Evolutionary conservation across 1,139 yeast species (phyloP), one percentile per base, ranked within the genome.

Genomic region (Taiozyma onychis): DNA sequence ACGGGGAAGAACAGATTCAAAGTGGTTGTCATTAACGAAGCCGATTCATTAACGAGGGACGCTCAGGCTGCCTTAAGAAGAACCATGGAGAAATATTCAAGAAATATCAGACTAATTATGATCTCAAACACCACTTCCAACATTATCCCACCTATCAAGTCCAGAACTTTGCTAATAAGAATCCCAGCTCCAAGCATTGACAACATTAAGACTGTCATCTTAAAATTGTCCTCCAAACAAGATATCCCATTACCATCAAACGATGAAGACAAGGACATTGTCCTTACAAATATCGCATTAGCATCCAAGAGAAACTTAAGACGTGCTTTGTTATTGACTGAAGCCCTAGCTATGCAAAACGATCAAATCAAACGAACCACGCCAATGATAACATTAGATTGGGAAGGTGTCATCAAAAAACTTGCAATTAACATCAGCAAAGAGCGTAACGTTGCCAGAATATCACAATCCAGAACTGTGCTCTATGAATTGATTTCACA

Each of bases 31-130:
- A 90, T 93, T 52, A 93, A 95, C 64, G 98, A 93, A 66, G 98
- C 99, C 0, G 97, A 93, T 59, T 78, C 89, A 2, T 76, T 93
- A 65, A 84, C 95, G 21, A 78, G 97, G 59, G 99, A 95, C 66
- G 99, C 99, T 0, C 99, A 93, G 67, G 97, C 97, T 14, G 99
- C 99, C 0, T 74, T 93, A 59, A 82, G 99, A 72, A 80, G 99
- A 67, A 93, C 99, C 1, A 95, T 93, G 98, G 99, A 93, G 65
- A 93, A 93, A 65, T 93, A 91, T 69, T 88, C 97, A 4, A 78
- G 86, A 24, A 91, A 89, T 64, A 81, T 93, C 59, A 78, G 99
- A 55, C 73, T 93, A 57, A 81, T 95, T 48, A 73, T 93, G 73
- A 77, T 93, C 34, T 88, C 97, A 60, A 93, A 88, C 64, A 81